phyloP scores from a whole-genome alignment of 768 basidiomycete species.

The Mycena latifolia region DNA sequence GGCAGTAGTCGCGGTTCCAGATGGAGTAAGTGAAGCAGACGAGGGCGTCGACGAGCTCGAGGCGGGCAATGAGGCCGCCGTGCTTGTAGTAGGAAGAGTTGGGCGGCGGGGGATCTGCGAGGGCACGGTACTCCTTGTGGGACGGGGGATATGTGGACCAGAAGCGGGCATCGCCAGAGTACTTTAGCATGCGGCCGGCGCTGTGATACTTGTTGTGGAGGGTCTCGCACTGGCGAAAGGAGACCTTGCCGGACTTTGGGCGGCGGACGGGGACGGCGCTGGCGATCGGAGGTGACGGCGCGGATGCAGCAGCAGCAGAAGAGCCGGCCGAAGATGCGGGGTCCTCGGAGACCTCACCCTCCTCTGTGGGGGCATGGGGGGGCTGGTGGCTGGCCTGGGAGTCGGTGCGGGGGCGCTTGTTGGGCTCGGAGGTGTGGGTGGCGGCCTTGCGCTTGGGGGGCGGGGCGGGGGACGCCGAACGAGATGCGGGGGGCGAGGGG shows the following conservation, averaged over 20 bases:
- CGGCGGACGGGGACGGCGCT: slow-evolving; percentile 71
- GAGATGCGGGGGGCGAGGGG: slow-evolving; percentile 65
- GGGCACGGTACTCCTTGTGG: slow-evolving; percentile 73
- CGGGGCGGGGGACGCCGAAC: slow-evolving; percentile 60
- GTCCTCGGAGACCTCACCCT: slow-evolving; percentile 68
- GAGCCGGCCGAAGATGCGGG: slow-evolving; percentile 39
- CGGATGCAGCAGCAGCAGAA: slow-evolving; percentile 36
- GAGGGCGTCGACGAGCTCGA: slow-evolving; percentile 86
- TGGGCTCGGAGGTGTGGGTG: slow-evolving; percentile 51
- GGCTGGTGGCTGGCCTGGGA: slow-evolving; percentile 22
- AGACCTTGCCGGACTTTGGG: slow-evolving; percentile 71
- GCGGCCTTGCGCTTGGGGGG: slow-evolving; percentile 63
- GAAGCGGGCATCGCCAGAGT: slow-evolving; percentile 84
- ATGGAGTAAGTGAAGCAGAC: slow-evolving; percentile 87
- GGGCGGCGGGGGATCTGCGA: slow-evolving; percentile 72
- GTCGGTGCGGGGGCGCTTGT: slow-evolving; percentile 60
- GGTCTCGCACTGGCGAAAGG: slow-evolving; percentile 62
- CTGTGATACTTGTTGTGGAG: slow-evolving; percentile 79
- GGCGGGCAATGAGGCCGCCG: slow-evolving; percentile 79
- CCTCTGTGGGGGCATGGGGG: slow-evolving; percentile 55
- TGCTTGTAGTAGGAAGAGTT: slow-evolving; percentile 81
- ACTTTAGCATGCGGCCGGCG: slow-evolving; percentile 82
- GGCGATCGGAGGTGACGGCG: slow-evolving; percentile 44
- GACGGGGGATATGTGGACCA: slow-evolving; percentile 78
- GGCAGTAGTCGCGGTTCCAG: slow-evolving; percentile 81